phyloP scores from a whole-genome alignment of 495 filamentous ascomycete genomes.

The Physcia stellaris region DNA sequence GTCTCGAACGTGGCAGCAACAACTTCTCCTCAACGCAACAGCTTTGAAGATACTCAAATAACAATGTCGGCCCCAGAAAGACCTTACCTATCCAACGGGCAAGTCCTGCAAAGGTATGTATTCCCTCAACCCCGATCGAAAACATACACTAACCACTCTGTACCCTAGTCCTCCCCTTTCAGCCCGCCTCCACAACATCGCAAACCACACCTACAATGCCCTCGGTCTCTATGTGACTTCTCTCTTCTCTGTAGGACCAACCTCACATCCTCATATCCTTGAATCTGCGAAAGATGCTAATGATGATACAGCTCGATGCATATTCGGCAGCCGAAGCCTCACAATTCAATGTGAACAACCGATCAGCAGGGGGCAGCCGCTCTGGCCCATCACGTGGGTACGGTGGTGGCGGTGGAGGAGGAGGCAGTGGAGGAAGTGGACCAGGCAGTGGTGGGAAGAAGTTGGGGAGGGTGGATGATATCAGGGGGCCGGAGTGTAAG shows the following conservation, averaged over 20 bases:
- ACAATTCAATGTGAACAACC: conserved; percentile 13
- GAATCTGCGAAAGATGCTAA: not conserved
- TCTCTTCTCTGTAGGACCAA: conserved; percentile 19
- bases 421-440: conserved; percentile 8
- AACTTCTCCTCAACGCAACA: not conserved
- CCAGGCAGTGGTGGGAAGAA: conserved; percentile 11
- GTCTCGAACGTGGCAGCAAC: not conserved
- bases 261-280: not conserved
- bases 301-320: conserved; percentile 14
- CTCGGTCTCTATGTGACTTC: conserved; percentile 18
- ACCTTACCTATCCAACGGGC: conserved; percentile 16
- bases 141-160: not conserved
- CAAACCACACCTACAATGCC: conserved; percentile 12
- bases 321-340: conserved; percentile 17
- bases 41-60: not conserved
- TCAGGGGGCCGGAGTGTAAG: conserved; percentile 18
- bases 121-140: not conserved
- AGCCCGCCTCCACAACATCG: conserved; percentile 13
- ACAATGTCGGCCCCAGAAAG: conserved; percentile 13
- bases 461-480: conserved; percentile 19
- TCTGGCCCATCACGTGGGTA: not conserved
- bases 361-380: conserved; percentile 4
- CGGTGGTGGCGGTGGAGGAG: conserved; percentile 13
- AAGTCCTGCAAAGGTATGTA: conserved; percentile 13
- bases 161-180: conserved; percentile 16